These are phyloP conservation scores for Ganoderma lucidum DNA, from an alignment of 1,284 basidiomycete species.

Conservation along the genomic window DNA sequence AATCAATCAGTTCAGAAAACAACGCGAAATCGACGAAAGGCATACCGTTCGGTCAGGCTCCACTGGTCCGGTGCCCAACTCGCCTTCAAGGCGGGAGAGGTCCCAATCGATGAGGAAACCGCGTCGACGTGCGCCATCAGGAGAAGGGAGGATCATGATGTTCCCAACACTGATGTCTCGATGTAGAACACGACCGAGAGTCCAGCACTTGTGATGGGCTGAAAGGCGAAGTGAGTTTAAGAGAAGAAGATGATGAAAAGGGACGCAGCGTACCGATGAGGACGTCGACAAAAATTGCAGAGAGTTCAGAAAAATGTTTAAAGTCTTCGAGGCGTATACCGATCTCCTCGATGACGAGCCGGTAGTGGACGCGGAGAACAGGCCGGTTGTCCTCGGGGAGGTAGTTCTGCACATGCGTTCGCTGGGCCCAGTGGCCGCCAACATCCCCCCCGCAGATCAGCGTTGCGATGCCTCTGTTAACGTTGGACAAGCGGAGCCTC, in stretches of 20 bases:
- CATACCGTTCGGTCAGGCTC: constrained; percentile 12
- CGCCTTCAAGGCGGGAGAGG: constrained; percentile 9
- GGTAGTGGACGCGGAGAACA: constrained; percentile 15
- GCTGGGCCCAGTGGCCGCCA: constrained; percentile 10
- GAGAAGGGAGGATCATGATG: constrained; percentile 15
- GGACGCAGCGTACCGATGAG: not conserved
- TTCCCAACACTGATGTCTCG: constrained; percentile 22
- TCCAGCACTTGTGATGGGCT: constrained; percentile 14
- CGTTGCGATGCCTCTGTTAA: constrained; percentile 3
- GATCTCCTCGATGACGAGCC: constrained; percentile 11
- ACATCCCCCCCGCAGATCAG: constrained; percentile 24
- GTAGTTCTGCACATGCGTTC: constrained; percentile 8
- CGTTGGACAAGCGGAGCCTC: not conserved
- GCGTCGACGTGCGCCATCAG: not conserved
- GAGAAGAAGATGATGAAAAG: not conserved
- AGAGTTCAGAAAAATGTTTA: not conserved
- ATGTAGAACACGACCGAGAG: constrained; percentile 7
- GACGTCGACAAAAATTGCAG: not conserved
- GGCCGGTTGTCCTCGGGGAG: constrained; percentile 1
- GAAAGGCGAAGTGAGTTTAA: too few relatives aligned
- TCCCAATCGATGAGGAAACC: constrained; percentile 25
- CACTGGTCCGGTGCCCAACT: not conserved
- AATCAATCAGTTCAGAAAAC: too few relatives aligned
- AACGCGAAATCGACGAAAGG: too few relatives aligned
- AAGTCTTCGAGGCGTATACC: constrained; percentile 8